Conservation (phyloP, 257 asterid species). For the Verbascum thapsus region DNA sequence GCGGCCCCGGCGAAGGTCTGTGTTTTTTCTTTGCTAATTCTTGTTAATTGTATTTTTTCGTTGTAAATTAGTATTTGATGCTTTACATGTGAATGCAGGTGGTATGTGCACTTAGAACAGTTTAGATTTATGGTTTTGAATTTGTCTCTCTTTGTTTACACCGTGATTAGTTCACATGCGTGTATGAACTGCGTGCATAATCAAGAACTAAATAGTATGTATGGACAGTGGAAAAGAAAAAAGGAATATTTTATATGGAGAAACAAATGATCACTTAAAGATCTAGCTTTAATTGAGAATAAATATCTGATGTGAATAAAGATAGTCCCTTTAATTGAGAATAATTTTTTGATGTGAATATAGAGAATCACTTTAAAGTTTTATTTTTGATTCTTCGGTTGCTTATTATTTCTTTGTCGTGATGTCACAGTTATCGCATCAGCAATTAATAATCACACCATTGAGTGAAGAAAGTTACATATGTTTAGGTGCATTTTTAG, state of each 20-base stretch:
- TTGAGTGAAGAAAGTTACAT: not conserved
- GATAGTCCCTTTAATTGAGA: too few species aligned
- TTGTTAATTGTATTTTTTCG: not conserved
- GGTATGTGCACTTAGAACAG: not conserved
- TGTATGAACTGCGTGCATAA: too few species aligned
- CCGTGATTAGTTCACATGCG: not conserved
- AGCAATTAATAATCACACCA: not conserved
- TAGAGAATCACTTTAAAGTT: not conserved
- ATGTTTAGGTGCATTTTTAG: not conserved
- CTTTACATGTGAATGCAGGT: conserved; percentile 16
- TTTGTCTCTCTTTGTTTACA: not conserved
- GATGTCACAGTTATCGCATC: conserved; percentile 1
- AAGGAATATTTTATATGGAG: not conserved
- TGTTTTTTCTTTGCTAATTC: conserved; percentile 21
- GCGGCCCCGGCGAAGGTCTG: conserved; percentile 47
- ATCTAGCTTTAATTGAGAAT: conserved; percentile 14
- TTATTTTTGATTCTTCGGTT: not conserved
- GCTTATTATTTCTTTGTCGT: not conserved
- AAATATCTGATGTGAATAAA: conserved; percentile 1
- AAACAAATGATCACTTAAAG: not conserved
- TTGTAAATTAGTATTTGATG: not conserved
- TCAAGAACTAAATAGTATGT: conserved; percentile 18
- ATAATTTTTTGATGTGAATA: too few species aligned
- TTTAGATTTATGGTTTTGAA: conserved; percentile 16
- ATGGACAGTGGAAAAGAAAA: not conserved